Percentiles rank a stretch among this genome's conserved stretches.
Evolutionary conservation across 768 basidiomycete genomes (phyloP).

Genomic region (Hericium erinaceus): DNA sequence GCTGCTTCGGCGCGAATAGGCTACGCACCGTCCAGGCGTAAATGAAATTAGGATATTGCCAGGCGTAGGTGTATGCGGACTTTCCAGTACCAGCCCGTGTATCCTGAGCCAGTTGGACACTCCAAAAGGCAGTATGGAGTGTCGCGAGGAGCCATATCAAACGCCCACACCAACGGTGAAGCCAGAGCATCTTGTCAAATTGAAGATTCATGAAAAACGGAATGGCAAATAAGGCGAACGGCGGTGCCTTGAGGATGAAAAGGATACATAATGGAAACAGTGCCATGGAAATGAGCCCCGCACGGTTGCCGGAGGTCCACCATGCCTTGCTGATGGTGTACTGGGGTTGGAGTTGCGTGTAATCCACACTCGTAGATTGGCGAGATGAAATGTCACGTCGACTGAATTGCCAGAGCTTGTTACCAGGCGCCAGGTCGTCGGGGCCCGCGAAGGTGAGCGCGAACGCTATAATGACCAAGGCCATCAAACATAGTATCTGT

Average conservation of each 20-base stretch:
- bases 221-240: constrained; percentile 63
- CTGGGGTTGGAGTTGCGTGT: constrained; percentile 32
- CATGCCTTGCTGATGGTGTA: constrained; percentile 58
- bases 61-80: constrained; percentile 41
- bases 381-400: constrained; percentile 2
- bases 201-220: constrained; percentile 53
- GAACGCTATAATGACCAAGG: constrained; percentile 35
- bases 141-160: constrained; percentile 56
- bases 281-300: constrained; percentile 64
- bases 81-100: constrained; percentile 31
- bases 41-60: constrained; percentile 50
- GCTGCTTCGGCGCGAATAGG: background rate
- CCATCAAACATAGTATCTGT: constrained; percentile 41
- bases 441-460: constrained; percentile 48
- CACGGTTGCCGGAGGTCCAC: constrained; percentile 63
- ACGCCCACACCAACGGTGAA: constrained; percentile 66
- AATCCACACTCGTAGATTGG: constrained; percentile 12
- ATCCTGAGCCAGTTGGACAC: constrained; percentile 52
- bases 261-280: constrained; percentile 63
- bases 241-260: constrained; percentile 61
- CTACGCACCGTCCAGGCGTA: constrained; percentile 47
- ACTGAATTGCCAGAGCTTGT: constrained; percentile 35
- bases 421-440: constrained; percentile 54
- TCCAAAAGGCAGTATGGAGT: constrained; percentile 61
- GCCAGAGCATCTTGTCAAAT: constrained; percentile 64